Base-by-base conservation (phyloP, 2,329 filamentous ascomycete genomes). In the Stachybotrys chartarum region DNA sequence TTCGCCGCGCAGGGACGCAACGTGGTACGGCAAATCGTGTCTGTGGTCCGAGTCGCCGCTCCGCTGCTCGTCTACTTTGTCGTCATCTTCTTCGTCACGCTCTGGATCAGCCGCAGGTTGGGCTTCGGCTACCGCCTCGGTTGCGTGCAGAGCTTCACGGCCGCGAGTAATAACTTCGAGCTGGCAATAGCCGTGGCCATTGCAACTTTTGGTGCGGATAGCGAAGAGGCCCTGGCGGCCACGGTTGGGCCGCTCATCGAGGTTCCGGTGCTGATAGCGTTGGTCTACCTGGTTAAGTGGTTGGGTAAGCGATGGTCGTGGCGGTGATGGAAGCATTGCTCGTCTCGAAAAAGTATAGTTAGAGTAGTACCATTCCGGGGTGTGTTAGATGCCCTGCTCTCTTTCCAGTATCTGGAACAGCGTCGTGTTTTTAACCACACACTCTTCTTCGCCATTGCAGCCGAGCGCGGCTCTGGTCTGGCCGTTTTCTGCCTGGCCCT, bases 141-240 rank as follows among this genome's bases (percentile, higher is more conserved):
- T 1, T 79, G 81, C 11, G 93, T 90, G 2, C 90, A 95, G 71
- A 91, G 88, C 66, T 94, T 96, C 64, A 95, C 90, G 0, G 92
- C 90, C 0, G 88, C 90, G 1, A 96, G 91, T 68, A 96, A 96
- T 66, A 96, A 96, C 67, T 96, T 96, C 64, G 91, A 96, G 74
- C 75, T 96, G 30, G 90, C 91, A 0, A 96, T 96, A 71, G 91
- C 91, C 0, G 91, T 96, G 0, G 89, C 89, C 0, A 85, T 96
- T 3, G 87, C 91, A 0, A 87, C 87, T 0, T 96, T 88, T 71
- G 91, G 91, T 0, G 79, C 86, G 0, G 75, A 87, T 46, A 93
- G 88, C 63, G 84, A 91, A 52, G 85, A 96, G 70, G 91, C 91
- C 0, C 74, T 96, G 49, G 90, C 91, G 1, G 79, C 88, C 7